Base-by-base conservation (phyloP, 768 basidiomycete species). In the Pleurotus djamor region DNA sequence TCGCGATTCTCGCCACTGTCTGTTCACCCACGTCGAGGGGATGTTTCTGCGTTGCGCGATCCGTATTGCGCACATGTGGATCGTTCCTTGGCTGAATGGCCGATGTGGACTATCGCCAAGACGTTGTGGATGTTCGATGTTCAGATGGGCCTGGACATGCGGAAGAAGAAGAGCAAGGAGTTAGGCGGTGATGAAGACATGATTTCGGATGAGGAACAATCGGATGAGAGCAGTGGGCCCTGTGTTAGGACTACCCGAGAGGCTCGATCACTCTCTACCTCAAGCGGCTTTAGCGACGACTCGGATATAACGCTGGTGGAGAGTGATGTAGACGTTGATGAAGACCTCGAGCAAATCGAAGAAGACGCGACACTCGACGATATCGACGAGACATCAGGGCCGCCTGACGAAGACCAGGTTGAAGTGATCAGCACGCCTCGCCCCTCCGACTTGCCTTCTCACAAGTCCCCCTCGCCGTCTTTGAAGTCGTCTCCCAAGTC, bases 71-170 rank as follows among this genome's bases (percentile, higher is more conserved):
- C 73, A 60, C 74, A 82, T 52, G 75, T 86, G 52, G 88, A 90
- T 67, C 82, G 82, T 9, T 83, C 74, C 62, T 87, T 89, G 64
- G 78, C 78, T 60, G 73, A 69, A 36, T 74, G 85, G 64, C 82
- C 84, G 3, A 67, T 84, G 49, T 88, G 87, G 83, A 89, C 88
- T 16, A 83, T 89, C 66, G 71, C 76, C 47, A 89, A 89, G 74
- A 80, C 78, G 43, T 63, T 89, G n/a, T 89, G 83, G 75, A 77
- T 85, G 69, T 80, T 80, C 61, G 83, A 86, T 61, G 68, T 90
- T 65, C 81, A 83, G 48, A 68, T 78, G 60, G 67, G 67, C 7
- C 54, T 66, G 7, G 64, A 63, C 45, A 58, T 60, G n/a, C 67
- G 63, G 10, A 16, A 49, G 8, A 55, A 43, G 8, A 55, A 43